Evolutionary conservation across 805 yeast species (phyloP).

Genomic region (Dipodascopsis tothii): DNA sequence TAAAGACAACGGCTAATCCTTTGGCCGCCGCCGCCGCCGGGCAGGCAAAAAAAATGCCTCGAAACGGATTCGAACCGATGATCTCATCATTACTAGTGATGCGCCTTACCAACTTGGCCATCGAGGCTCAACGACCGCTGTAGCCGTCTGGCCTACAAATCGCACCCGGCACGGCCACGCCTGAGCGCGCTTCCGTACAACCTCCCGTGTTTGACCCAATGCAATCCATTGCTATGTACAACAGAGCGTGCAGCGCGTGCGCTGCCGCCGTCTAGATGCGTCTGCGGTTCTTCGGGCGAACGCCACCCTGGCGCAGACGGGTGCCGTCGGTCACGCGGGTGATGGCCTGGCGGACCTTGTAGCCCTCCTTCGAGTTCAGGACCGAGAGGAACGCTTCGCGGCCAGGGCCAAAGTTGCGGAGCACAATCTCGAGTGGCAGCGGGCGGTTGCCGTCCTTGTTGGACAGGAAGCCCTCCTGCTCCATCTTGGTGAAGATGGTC

Average conservation of each 20-base stretch:
- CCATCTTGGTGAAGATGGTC: constrained; percentile 62
- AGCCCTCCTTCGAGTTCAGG: constrained; percentile 82
- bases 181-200: no score
- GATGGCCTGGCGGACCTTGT: constrained; percentile 54
- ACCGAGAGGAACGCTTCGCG: constrained; percentile 80
- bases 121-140: no score
- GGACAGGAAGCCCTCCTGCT: constrained; percentile 49
- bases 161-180: no score
- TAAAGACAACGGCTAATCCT: no score
- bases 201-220: no score
- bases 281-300: constrained; percentile 72
- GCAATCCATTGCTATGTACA: no score
- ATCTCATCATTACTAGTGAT: constrained; percentile 36
- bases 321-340: constrained; percentile 72
- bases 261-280: constrained; percentile 26
- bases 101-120: constrained; percentile 39
- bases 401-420: constrained; percentile 82
- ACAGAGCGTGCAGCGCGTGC: no score
- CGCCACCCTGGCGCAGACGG: constrained; percentile 86
- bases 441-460: constrained; percentile 34
- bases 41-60: constrained; percentile 31
- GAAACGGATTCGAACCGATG: constrained; percentile 36
- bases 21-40: no score
- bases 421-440: constrained; percentile 54
- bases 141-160: no score